Evolutionary conservation across 2,329 filamentous ascomycete genomes (phyloP).

Genomic region (Nigrospora oryzae): DNA sequence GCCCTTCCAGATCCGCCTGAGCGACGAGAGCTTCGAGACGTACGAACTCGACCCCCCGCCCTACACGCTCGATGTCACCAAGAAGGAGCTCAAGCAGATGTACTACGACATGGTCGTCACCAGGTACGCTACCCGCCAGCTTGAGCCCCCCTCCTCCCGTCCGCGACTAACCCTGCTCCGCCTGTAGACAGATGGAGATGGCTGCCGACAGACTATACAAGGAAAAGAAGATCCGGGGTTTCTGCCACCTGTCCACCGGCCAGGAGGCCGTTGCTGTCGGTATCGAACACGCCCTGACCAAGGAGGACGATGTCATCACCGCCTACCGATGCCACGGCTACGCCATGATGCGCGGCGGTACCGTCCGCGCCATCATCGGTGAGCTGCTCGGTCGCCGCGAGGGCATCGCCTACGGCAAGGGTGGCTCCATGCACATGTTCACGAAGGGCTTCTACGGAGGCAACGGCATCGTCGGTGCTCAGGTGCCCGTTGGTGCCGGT

Average conservation of each 20-base stretch:
- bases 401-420: conserved; percentile 97
- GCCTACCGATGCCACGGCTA: conserved; percentile 99
- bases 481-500: conserved; percentile 94
- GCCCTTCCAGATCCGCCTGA: conserved; percentile 84
- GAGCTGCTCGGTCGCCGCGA: conserved; percentile 91
- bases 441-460: conserved; percentile 95
- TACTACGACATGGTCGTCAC: conserved; percentile 96
- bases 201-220: conserved; percentile 98
- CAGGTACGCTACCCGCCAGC: conserved; percentile 52
- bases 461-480: conserved; percentile 97
- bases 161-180: not conserved
- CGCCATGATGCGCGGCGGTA: conserved; percentile 89
- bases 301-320: conserved; percentile 90
- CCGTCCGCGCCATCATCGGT: conserved; percentile 87
- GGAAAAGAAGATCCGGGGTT: conserved; percentile 99
- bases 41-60: conserved; percentile 96
- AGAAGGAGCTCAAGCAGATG: conserved; percentile 98
- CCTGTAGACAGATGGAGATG: conserved; percentile 93
- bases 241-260: conserved; percentile 96
- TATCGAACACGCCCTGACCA: conserved; percentile 92
- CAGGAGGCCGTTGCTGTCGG: conserved; percentile 96
- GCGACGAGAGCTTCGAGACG: conserved; percentile 98
- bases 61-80: conserved; percentile 88
- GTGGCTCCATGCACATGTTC: conserved; percentile 99
- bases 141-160: conserved; percentile 3